Conservation (phyloP, 2,329 filamentous ascomycete genomes). For the Fusarium newnesense region DNA sequence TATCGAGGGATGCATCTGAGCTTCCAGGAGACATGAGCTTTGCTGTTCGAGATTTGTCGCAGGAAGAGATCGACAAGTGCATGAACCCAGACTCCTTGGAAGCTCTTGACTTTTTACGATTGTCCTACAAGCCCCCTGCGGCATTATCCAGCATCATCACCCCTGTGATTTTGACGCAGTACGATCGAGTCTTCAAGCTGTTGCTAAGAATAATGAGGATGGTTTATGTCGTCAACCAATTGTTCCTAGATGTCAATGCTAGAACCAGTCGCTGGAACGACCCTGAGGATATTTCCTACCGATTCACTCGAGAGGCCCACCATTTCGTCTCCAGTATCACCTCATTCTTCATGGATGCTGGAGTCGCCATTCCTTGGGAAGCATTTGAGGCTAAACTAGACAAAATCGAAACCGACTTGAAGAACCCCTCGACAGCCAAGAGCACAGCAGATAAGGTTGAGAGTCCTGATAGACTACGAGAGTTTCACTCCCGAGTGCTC, state of each 20-base stretch:
- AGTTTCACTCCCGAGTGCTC: slow-evolving; percentile 77
- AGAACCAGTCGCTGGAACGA: slow-evolving; percentile 49
- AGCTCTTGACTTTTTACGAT: slow-evolving; percentile 90
- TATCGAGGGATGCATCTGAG: slow-evolving; percentile 46
- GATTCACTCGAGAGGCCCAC: slow-evolving; percentile 80
- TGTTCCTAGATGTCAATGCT: slow-evolving; percentile 67
- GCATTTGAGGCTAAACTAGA: slow-evolving; percentile 74
- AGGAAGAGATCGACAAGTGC: slow-evolving; percentile 82
- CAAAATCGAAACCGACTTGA: slow-evolving; percentile 68
- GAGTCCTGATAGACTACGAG: slow-evolving; percentile 74
- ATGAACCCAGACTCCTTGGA: slow-evolving; percentile 85
- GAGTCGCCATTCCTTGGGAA: slow-evolving; percentile 78
- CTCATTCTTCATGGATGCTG: slow-evolving; percentile 83
- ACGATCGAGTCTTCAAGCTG: slow-evolving; percentile 85
- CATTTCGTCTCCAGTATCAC: slow-evolving; percentile 80
- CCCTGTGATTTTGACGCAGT: slow-evolving; percentile 75
- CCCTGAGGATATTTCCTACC: slow-evolving; percentile 55
- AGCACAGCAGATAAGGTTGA: slow-evolving; percentile 44
- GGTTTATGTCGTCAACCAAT: slow-evolving; percentile 76
- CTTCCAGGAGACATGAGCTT: slow-evolving; percentile 82
- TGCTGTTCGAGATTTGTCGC: slow-evolving; percentile 81
- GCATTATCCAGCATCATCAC: slow-evolving; percentile 81
- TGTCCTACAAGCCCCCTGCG: slow-evolving; percentile 83
- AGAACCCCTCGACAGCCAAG: slow-evolving; percentile 52
- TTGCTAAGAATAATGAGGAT: slow-evolving; percentile 82